phyloP scores from a whole-genome alignment of 495 filamentous ascomycete species.

The Penicillium argentinense region DNA sequence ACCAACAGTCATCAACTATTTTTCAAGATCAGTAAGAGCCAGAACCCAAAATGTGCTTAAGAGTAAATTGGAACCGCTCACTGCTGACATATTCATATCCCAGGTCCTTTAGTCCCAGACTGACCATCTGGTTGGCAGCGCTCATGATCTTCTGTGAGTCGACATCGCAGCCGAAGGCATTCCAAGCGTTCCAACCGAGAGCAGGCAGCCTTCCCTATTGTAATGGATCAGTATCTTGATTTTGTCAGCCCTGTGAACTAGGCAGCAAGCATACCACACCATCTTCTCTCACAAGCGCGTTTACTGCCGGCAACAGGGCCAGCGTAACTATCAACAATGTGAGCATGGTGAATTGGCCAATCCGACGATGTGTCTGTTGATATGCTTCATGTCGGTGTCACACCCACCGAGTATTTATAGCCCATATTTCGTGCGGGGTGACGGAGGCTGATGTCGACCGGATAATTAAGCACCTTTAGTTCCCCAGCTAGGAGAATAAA shows the following conservation, averaged over 20 bases:
- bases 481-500: neutral
- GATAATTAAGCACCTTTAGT: neutral
- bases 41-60: neutral
- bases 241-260: too few relatives aligned
- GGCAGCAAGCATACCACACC: constrained; percentile 21
- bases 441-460: too few relatives aligned
- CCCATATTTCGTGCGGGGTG: constrained; percentile 14
- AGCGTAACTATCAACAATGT: constrained; percentile 13
- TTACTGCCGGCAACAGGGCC: constrained; percentile 14
- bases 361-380: too few relatives aligned
- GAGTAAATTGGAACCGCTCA: constrained; percentile 26
- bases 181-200: constrained; percentile 64
- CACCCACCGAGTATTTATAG: neutral
- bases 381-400: neutral
- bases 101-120: constrained; percentile 56
- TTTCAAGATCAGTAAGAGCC: neutral
- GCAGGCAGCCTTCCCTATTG: constrained; percentile 50
- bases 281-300: constrained; percentile 29
- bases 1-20: constrained; percentile 64
- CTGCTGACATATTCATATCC: constrained; percentile 69
- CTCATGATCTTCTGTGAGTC: constrained; percentile 50
- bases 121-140: constrained; percentile 50
- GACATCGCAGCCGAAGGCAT: constrained; percentile 58
- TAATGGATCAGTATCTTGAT: neutral
- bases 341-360: constrained; percentile 14